Evolutionary conservation across 2,329 filamentous ascomycete species (phyloP), one percentile per base, ranked within the genome.

Genomic region (Myriosclerotinia duriaeana): DNA sequence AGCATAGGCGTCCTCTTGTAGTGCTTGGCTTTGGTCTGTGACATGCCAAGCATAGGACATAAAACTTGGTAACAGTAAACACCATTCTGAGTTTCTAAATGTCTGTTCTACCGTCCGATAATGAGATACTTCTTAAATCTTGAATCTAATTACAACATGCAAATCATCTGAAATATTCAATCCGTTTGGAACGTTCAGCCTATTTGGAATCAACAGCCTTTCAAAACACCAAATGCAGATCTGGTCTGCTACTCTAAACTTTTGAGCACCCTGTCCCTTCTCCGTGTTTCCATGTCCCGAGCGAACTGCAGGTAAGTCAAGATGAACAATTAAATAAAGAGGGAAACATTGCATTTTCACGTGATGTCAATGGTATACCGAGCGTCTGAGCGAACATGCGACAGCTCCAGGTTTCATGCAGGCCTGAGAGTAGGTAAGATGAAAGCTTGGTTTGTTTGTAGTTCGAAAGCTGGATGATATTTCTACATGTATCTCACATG

Each of bases 401-500:
- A 65, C 63, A 60, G 20, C 54, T 60, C 36, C 7, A 17, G 20
- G 63, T 65, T 65, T 65, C 63, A 60, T 34, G 22, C n/a, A 53
- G 36, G 44, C 42, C 20, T 38, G 54, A 60, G 63, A 60, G 63
- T 34, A 44, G 40, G 42, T 34, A 60, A 8, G 56, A 36, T 14
- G 42, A 42, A 60, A 17, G 5, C 11, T 38, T 60, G 7, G 15
- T 44, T 38, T 34, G 11, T 48, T 42, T 36, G 50, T 64, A 53
- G 11, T n/a, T 54, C 7, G 12, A 1, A 17, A 1, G 11, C 5
- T 26, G 22, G 5, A 26, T 60, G 46, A 34, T 9, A 26, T 34
- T 30, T 38, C 22, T 30, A 4, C 22, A 58, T 59, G n/a, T 50
- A 50, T 61, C 34, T 34, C 34, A 53, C 40, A 11, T 38, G 2